Evolutionary conservation across 257 asterid species (phyloP), one percentile per base, ranked within the genome.

Genomic region (Coffea eugenioides): DNA sequence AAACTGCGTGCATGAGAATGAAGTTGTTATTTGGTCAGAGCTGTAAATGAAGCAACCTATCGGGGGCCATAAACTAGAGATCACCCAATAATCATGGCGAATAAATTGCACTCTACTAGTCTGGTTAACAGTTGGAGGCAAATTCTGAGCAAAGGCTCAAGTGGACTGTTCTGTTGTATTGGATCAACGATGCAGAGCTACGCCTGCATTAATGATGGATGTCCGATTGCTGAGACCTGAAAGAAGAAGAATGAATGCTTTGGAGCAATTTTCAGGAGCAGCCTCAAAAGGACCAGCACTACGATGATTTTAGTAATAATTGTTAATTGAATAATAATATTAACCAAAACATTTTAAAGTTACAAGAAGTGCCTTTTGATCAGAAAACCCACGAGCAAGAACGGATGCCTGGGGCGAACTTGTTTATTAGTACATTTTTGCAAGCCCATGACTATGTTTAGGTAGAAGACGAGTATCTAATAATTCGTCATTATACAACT

Each of bases 61-160:
- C 13, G 79, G 79, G 79, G 83, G 74, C 79, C 83, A 80, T 45
- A 13, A 75, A 43, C 1, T 41, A 45, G 8, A 56, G 25, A 73
- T 31, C 41, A 66, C 69, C 75, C 48, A 5, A 31, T 77, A 65
- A 48, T 48, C 49, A 65, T 48, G 64, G 56, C 48, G 73, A 76
- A 76, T 6, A 39, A 67, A 6, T 34, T 67, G 71, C 73, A 76
- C 48, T 67, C 62, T 41, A 45, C 18, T 45, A 76, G 62, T 67
- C 62, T 41, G 16, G 27, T 25, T 62, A 14, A 62, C 13, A 5
- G 49, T 20, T 7, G 27, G 14, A 6, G 5, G 12, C 13, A 23
- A 15, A 75, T 14, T 46, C 31, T 45, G 61, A 76, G 20, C 62
- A 15, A 36, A 57, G 54, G 43, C 11, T 66, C 65, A 41, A 46